Conservation (phyloP, 805 yeast genomes). For the Maudiozyma serrabonitensis region DNA sequence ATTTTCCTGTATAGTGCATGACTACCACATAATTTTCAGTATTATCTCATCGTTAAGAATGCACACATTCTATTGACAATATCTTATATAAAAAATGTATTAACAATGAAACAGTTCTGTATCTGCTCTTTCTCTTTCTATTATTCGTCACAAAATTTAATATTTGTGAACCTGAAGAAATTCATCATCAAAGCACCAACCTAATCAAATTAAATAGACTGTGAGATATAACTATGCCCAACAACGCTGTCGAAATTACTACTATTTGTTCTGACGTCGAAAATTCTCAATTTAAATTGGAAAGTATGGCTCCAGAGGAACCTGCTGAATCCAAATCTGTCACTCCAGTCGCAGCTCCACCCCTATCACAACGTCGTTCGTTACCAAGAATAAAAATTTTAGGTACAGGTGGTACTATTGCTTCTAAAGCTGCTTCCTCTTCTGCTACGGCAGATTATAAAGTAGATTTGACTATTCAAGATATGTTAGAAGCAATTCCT, state of each 20-base stretch:
- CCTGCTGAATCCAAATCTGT: neutral
- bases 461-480: constrained; percentile 43
- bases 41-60: neutral
- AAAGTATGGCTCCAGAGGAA: constrained; percentile 4
- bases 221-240: constrained; percentile 14
- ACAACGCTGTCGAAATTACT: constrained; percentile 21
- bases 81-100: no score
- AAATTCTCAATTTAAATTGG: constrained; percentile 23
- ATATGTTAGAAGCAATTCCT: constrained; percentile 44
- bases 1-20: no score
- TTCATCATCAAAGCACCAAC: no score
- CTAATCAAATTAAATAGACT: no score
- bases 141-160: no score
- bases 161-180: no score
- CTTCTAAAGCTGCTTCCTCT: constrained; percentile 39
- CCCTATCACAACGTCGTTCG: constrained; percentile 5
- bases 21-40: no score
- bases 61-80: no score
- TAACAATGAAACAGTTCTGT: no score
- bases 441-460: constrained; percentile 46
- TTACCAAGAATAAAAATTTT: constrained; percentile 37
- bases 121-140: no score
- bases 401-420: constrained; percentile 55
- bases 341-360: neutral
- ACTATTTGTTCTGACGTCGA: constrained; percentile 29